These are phyloP conservation scores for Talaromyces stipitatus DNA, from an alignment of 495 filamentous ascomycete genomes.

Conservation along the genomic window DNA sequence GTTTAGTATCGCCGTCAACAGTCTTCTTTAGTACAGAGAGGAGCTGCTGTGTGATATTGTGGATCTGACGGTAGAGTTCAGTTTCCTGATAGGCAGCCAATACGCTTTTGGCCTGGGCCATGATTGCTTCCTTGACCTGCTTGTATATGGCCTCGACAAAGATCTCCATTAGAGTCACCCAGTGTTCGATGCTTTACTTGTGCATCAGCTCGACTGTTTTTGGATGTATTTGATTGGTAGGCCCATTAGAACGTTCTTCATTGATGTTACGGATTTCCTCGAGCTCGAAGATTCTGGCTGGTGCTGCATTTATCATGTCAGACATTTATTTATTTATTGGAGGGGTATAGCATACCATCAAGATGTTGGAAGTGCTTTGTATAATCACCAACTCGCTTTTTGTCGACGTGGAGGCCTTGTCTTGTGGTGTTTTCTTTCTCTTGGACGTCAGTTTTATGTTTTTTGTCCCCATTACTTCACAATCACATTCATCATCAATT, in stretches of 20 bases:
- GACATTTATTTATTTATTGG: background rate
- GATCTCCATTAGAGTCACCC: slow-evolving; percentile 20
- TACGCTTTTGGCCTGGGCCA: slow-evolving; percentile 20
- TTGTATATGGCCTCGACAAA: slow-evolving; percentile 24
- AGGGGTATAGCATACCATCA: background rate
- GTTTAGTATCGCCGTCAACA: slow-evolving; percentile 14
- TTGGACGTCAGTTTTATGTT: background rate
- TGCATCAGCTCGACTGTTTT: slow-evolving; percentile 35
- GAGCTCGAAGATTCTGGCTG: slow-evolving; percentile 20
- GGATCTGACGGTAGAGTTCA: slow-evolving; percentile 22
- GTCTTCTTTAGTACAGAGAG: slow-evolving; percentile 14
- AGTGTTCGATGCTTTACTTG: slow-evolving; percentile 29
- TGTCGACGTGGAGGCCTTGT: background rate
- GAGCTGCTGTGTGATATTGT: slow-evolving; percentile 20
- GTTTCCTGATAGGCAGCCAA: slow-evolving; percentile 32
- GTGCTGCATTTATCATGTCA: background rate
- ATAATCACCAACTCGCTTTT: background rate
- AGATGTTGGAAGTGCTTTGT: background rate
- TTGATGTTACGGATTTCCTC: slow-evolving; percentile 25
- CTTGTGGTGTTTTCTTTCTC: background rate
- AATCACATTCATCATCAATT: slow-evolving; percentile 19
- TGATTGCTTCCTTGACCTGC: slow-evolving; percentile 23
- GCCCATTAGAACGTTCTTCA: slow-evolving; percentile 28
- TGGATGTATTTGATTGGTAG: slow-evolving; percentile 34
- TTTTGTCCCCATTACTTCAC: slow-evolving; percentile 12